Base-by-base conservation (phyloP, 1,284 basidiomycete species). In the Trichosporon sp. region DNA sequence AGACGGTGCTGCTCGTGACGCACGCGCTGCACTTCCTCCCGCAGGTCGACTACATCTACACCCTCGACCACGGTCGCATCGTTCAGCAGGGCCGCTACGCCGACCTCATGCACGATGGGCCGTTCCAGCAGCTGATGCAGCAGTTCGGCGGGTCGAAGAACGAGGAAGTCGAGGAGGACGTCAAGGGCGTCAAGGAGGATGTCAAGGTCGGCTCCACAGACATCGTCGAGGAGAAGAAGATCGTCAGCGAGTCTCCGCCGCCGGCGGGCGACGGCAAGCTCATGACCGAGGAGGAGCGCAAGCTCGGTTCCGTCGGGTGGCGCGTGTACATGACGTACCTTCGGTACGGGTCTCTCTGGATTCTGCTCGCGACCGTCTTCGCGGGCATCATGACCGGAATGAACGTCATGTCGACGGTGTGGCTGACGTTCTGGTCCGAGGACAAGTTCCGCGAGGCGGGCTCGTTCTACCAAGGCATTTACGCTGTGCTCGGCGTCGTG, bases 401-500 rank as follows among this genome's bases (percentile, higher is more conserved):
- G n/a, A 11, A 15, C 25, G n/a, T 44, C 11, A n/a, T 21, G 7
- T 66, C 65, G 31, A 60, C 62, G 1, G 79, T 82, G 68, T 89
- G 88, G 69, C 83, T 91, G n/a, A 88, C 90, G 9, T 91, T 88
- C 87, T 92, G 90, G 90, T 87, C 91, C 77, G 84, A 84, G 58
- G 86, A 90, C 67, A 29, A 70, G 31, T 77, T 72, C 64, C 56
- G 65, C 60, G 44, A 67, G 58, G 21, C 73, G 23, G 73, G 67
- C 25, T 86, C 86, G 2, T 87, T 90, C 75, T 92, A 92, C 80
- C 89, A 91, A 80, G 87, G 86, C 9, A 80, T 92, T 23, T 93
- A 93, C 75, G 90, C 89, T 11, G 84, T 84, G 62, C 83, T 93
- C 1, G 91, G 85, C 11, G 12, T 81, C 0, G 62, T 72, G 1